phyloP scores from a whole-genome alignment of 2,329 filamentous ascomycete genomes.

The Dactylellina drechsleri region DNA sequence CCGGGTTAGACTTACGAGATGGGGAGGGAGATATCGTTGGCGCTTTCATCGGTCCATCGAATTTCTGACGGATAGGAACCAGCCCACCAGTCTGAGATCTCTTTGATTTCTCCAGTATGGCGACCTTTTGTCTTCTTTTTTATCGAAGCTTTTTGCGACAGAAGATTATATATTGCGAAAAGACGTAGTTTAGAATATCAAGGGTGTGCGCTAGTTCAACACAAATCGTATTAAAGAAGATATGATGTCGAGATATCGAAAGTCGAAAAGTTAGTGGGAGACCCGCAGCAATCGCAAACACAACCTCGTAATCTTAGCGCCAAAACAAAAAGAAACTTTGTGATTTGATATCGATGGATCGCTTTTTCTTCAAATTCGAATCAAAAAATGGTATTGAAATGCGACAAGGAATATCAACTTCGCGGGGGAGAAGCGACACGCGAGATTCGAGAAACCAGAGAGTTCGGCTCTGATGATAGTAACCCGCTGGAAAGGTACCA shows the following conservation, averaged over 20 bases:
- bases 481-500: conserved; percentile 22
- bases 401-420: conserved; percentile 26
- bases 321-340: conserved; percentile 23
- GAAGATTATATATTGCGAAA: conserved; percentile 8
- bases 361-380: conserved; percentile 30
- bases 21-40: conserved; percentile 38
- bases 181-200: conserved; percentile 7
- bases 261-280: conserved; percentile 10
- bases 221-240: conserved; percentile 17
- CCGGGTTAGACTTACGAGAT: conserved; percentile 50
- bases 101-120: conserved; percentile 55
- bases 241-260: conserved; percentile 5
- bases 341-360: conserved; percentile 25
- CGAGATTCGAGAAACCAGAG: conserved; percentile 45
- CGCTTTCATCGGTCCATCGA: conserved; percentile 55
- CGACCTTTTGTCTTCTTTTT: conserved; percentile 27
- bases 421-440: conserved; percentile 28
- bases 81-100: conserved; percentile 49
- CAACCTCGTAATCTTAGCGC: conserved; percentile 40
- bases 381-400: conserved; percentile 18
- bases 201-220: conserved; percentile 25
- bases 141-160: conserved; percentile 3
- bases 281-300: background rate
- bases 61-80: conserved; percentile 54
- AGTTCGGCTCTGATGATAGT: conserved; percentile 15